phyloP scores from a whole-genome alignment of 2,329 filamentous ascomycete species.

The Nigrospora osmanthi region DNA sequence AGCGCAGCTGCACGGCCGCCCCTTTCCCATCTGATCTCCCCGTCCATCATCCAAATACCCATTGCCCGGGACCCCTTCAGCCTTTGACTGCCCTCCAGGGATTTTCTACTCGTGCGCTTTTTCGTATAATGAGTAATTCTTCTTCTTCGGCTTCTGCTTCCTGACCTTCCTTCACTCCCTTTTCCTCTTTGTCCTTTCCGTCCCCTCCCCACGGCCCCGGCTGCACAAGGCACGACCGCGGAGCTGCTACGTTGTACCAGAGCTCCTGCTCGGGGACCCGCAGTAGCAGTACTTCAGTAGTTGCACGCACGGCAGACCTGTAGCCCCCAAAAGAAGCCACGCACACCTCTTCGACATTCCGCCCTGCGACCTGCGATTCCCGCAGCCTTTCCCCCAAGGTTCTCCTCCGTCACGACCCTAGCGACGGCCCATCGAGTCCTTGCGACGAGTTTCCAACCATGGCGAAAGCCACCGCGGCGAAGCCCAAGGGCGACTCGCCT shows the following conservation, averaged over 20 bases:
- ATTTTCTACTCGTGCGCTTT: neutral
- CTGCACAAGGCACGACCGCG: too few species aligned
- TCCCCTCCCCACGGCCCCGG: neutral
- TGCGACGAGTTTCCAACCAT: constrained; percentile 12
- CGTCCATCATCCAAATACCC: neutral
- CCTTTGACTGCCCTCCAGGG: neutral
- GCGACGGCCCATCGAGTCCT: too few species aligned
- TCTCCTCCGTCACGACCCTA: too few species aligned
- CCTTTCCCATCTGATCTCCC: too few species aligned
- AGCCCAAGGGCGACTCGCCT: constrained; percentile 20
- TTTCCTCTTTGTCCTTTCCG: constrained; percentile 11
- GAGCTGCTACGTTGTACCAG: too few species aligned
- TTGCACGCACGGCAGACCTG: neutral
- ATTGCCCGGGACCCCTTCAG: constrained; percentile 1
- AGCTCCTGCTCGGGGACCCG: too few species aligned
- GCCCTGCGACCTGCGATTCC: too few species aligned
- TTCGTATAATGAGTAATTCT: constrained; percentile 4
- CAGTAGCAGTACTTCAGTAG: too few species aligned
- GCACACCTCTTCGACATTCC: constrained; percentile 10
- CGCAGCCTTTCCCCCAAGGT: too few species aligned
- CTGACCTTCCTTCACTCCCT: constrained; percentile 8
- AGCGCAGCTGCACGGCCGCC: too few species aligned
- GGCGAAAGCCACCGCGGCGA: constrained; percentile 29
- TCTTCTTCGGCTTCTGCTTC: constrained; percentile 4
- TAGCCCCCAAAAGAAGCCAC: constrained; percentile 14